phyloP scores from a whole-genome alignment of 164 flowering plant genomes.

The Stephania yunnanensis region DNA sequence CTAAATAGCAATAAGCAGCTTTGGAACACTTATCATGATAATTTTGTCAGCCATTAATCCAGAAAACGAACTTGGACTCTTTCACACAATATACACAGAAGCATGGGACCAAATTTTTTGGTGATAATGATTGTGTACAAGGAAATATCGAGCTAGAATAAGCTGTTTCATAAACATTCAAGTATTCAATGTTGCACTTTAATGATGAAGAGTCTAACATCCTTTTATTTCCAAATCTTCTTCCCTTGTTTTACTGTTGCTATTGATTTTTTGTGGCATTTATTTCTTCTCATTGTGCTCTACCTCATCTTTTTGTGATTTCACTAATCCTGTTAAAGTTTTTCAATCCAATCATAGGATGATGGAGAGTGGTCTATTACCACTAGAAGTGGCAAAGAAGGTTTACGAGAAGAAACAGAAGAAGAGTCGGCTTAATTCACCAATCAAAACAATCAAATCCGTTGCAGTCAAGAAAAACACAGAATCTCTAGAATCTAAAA shows the following conservation, averaged over 20 bases:
- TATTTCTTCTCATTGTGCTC: not conserved
- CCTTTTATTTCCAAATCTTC: not conserved
- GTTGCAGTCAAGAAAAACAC: conserved; percentile 21
- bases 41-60: not conserved
- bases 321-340: not conserved
- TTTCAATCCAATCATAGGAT: conserved; percentile 41
- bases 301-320: not conserved
- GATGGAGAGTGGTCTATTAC: conserved; percentile 86
- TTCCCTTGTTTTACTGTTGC: not conserved
- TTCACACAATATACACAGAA: not conserved
- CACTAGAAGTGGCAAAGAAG: conserved; percentile 52
- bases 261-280: not conserved
- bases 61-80: not conserved
- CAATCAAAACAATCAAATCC: conserved; percentile 37
- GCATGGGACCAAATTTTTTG: not conserved
- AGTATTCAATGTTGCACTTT: not conserved
- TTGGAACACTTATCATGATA: not conserved
- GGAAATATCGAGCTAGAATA: not conserved
- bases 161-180: not conserved
- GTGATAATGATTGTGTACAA: not conserved
- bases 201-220: not conserved
- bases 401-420: conserved; percentile 61
- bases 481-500: conserved; percentile 4
- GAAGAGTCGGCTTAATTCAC: conserved; percentile 44
- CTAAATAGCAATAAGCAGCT: not conserved